Evolutionary conservation across 306 rosid genomes (phyloP).

Genomic region (Glycine soja): DNA sequence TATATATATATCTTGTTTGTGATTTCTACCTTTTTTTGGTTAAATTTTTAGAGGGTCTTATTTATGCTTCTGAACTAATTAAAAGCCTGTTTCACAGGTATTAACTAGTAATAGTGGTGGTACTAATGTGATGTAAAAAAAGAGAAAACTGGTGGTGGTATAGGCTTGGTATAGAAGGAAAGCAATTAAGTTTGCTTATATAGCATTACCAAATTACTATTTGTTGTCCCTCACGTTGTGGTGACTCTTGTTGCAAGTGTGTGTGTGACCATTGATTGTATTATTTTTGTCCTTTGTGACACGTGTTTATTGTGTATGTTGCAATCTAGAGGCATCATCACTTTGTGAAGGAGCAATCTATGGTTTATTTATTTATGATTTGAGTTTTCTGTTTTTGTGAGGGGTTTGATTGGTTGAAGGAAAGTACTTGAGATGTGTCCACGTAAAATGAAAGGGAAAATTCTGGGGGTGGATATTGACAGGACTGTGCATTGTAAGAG

Average conservation of each 20-base stretch:
- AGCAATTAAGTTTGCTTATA: conserved; percentile 55
- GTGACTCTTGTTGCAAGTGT: neutral
- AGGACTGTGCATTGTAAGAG: conserved; percentile 18
- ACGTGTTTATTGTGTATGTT: conserved; percentile 4
- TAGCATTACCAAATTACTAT: conserved; percentile 47
- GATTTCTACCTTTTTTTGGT: conserved; percentile 4
- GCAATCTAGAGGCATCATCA: conserved; percentile 16
- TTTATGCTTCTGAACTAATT: conserved; percentile 51
- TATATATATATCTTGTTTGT: neutral
- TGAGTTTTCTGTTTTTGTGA: conserved; percentile 6
- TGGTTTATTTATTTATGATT: neutral
- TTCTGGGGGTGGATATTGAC: no score
- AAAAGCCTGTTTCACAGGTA: conserved; percentile 18
- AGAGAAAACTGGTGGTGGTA: conserved; percentile 24
- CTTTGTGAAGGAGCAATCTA: conserved; percentile 33
- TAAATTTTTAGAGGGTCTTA: conserved; percentile 32
- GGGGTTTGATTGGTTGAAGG: conserved; percentile 31
- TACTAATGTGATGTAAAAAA: conserved; percentile 54
- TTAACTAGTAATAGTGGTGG: conserved; percentile 34
- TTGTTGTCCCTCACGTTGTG: conserved; percentile 25
- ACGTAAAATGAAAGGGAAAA: conserved; percentile 1
- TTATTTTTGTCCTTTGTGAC: conserved; percentile 35
- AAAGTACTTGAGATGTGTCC: conserved; percentile 5
- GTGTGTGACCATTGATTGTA: conserved; percentile 14
- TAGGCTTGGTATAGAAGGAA: conserved; percentile 56